phyloP scores from a whole-genome alignment of 805 yeast genomes.

The Zygosaccharomyces pseudorouxii region DNA sequence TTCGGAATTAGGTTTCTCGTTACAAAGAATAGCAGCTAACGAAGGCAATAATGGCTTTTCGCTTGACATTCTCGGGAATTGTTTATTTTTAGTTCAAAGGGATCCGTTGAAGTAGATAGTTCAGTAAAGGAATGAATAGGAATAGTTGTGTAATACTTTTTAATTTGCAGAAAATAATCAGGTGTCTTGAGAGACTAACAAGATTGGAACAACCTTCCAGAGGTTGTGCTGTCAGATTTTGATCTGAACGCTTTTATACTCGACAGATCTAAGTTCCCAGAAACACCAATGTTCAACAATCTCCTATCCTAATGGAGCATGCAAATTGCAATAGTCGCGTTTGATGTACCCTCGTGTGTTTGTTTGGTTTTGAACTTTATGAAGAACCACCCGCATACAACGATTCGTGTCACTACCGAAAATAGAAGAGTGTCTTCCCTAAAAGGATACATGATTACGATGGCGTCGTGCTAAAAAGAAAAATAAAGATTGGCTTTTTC shows the following conservation, averaged over 20 bases:
- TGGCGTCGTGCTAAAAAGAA: constrained; percentile 5
- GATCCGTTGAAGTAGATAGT: background rate
- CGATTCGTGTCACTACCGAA: constrained; percentile 8
- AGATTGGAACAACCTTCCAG: background rate
- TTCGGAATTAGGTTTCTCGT: constrained; percentile 13
- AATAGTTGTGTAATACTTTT: background rate
- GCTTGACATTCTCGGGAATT: constrained; percentile 3
- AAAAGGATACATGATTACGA: constrained; percentile 5
- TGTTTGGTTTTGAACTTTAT: background rate
- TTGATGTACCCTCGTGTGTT: constrained; percentile 6
- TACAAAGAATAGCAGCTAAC: constrained; percentile 18
- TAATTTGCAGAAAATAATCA: background rate
- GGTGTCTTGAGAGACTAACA: background rate
- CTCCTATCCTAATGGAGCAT: constrained; percentile 15
- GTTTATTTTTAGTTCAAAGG: background rate
- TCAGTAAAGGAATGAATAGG: background rate
- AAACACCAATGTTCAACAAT: constrained; percentile 6
- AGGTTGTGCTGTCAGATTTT: background rate
- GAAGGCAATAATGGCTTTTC: constrained; percentile 20
- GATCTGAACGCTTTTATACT: constrained; percentile 2
- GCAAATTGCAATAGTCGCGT: constrained; percentile 16
- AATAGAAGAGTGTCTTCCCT: background rate
- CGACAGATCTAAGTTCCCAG: background rate
- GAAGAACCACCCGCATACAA: background rate
- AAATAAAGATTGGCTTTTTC: background rate